Evolutionary conservation across 352 stramenopile species (phyloP).

Genomic region (Phytophthora meadii): DNA sequence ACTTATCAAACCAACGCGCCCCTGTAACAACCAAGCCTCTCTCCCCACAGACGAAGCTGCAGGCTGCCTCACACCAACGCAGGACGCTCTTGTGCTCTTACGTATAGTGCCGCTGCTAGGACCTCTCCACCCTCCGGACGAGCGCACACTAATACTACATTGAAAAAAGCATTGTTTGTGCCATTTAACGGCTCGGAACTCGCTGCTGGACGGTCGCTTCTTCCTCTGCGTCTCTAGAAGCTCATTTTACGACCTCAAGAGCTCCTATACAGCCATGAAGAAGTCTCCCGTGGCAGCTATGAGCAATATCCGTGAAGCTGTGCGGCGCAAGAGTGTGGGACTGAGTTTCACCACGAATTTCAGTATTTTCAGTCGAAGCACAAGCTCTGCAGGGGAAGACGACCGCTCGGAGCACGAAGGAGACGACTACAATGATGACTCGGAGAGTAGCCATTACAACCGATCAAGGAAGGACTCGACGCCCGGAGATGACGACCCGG

Average conservation of each 20-base stretch:
- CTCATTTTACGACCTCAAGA: constrained; percentile 15
- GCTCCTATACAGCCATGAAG: constrained; percentile 37
- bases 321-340: constrained; percentile 68
- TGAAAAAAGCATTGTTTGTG: constrained; percentile 1
- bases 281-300: constrained; percentile 56
- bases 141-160: constrained; percentile 1
- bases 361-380: constrained; percentile 55
- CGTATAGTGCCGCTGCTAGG: not conserved
- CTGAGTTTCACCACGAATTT: constrained; percentile 73
- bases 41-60: constrained; percentile 45
- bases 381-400: constrained; percentile 48
- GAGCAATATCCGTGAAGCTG: constrained; percentile 65
- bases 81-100: not conserved
- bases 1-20: constrained; percentile 11
- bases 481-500: constrained; percentile 39
- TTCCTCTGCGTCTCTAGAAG: constrained; percentile 4
- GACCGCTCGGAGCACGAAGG: constrained; percentile 50
- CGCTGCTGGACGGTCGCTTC: constrained; percentile 9
- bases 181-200: constrained; percentile 1
- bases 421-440: constrained; percentile 50
- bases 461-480: constrained; percentile 52
- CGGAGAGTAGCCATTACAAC: constrained; percentile 44
- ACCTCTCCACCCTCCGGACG: not conserved
- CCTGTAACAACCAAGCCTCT: constrained; percentile 11
- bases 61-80: constrained; percentile 8